These are phyloP conservation scores for Knufia fluminis DNA, from an alignment of 2,329 filamentous ascomycete species.

Conservation along the genomic window DNA sequence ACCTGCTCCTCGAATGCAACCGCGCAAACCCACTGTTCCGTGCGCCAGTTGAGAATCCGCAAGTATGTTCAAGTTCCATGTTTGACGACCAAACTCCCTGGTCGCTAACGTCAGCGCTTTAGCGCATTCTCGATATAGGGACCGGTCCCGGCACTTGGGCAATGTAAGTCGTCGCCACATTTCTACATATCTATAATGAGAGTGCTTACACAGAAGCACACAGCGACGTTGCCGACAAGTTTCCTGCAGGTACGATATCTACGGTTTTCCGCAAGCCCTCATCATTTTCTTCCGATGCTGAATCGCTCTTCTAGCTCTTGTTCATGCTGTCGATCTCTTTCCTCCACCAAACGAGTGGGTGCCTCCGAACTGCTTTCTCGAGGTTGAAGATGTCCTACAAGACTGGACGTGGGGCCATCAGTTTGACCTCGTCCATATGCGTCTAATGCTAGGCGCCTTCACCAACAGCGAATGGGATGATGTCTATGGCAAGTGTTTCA, in stretches of 20 bases:
- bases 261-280: too few relatives aligned
- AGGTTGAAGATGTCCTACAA: conserved; percentile 25
- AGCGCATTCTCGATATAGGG: conserved; percentile 27
- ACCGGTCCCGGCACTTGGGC: conserved; percentile 32
- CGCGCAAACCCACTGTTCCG: too few relatives aligned
- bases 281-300: too few relatives aligned
- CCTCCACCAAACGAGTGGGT: conserved; percentile 17
- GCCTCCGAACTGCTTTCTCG: conserved; percentile 27
- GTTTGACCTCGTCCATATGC: conserved; percentile 27
- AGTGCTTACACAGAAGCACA: not conserved
- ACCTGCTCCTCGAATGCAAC: too few relatives aligned
- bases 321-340: conserved; percentile 37
- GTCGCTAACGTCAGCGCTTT: too few relatives aligned
- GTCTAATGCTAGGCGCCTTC: conserved; percentile 21
- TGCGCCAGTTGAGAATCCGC: too few relatives aligned
- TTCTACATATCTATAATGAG: not conserved
- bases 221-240: conserved; percentile 27
- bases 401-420: conserved; percentile 25
- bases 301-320: too few relatives aligned
- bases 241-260: conserved; percentile 11
- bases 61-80: too few relatives aligned
- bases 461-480: conserved; percentile 21
- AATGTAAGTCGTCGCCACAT: too few relatives aligned
- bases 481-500: conserved; percentile 17
- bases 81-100: too few relatives aligned